Evolutionary conservation across 106 monocot genomes (phyloP), one percentile per base, ranked within the genome.

Genomic region (Dendrobium nobile): DNA sequence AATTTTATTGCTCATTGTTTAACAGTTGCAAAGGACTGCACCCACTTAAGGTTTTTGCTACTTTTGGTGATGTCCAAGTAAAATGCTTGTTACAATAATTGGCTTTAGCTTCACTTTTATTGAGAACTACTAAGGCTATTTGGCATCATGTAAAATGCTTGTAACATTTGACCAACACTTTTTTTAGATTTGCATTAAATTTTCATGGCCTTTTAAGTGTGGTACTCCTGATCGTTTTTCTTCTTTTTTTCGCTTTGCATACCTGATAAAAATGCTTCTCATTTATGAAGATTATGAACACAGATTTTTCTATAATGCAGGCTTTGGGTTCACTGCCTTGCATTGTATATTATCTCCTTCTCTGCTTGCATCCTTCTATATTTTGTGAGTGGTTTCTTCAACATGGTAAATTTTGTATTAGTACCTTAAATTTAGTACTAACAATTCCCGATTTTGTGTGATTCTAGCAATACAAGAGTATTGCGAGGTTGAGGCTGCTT

Each of bases 261-360:
- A 4, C 20, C 20, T 9, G 15, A 70, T 33, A 15, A 70, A 70
- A 37, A 9, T 15, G 9, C 1, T 64, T 24, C 5, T 22, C 15
- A 7, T 65, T 51, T 15, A 70, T 33, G 70, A 70, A 70, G 68
- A 4, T 37, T 42, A 20, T 48, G 47, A 76, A 76, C 41, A 15
- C 13, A 47, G 11, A 26, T 7, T 76, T 51, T 27, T 47, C 76
- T 76, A 45, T 59, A 72, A 61, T 80, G 81, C 40, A 93, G 90
- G 93, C 84, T 93, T 75, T 88, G 93, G 93, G 90, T 90, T 67
- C 90, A 93, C 72, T 93, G 93, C 78, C 67, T 93, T 77, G 86
- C 85, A 17, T 75, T 93, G 24, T 93, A 90, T 64, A 93, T 93
- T 47, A 80, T 93, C 73, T 82, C 93, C 15, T 73, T 16, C 80